Base-by-base conservation (phyloP, 352 stramenopile species). In the Globisporangium nagaii region DNA sequence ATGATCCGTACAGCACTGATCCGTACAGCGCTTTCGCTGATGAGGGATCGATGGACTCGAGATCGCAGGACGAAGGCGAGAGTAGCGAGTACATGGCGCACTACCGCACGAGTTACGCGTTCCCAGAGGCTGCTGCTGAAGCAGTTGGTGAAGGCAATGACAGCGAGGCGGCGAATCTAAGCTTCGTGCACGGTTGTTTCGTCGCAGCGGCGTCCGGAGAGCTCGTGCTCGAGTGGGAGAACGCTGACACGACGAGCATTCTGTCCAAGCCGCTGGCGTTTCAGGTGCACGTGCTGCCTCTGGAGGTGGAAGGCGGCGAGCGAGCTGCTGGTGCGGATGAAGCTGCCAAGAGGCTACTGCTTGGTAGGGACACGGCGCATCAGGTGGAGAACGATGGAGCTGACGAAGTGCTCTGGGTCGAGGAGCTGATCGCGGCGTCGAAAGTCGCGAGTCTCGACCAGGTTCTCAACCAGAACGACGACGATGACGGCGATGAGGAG, bases 211-310 rank as follows among this genome's bases (percentile, higher is more conserved):
- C 49, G 22, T 49, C 20, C 37, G 72, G 70, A 0, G 32, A 56
- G 0, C 32, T 79, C 32, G 67, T 60, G 25, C 35, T 86, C 31
- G 39, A 70, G 52, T 86, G 75, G 75, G 58, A 70, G 34, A 82
- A 83, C 39, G 37, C 54, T 7, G 68, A 79, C 53, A 70, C 57
- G 39, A 63, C 46, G 12, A 78, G 68, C 53, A 70, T 86, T 5
- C 28, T 76, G 36, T 79, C 72, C 19, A 83, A 78, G 59, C 27
- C 53, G 32, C 44, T 86, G 30, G 36, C 25, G 17, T 75, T 81
- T 31, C 63, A 75, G 30, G 62, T 67, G 3, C 51, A 51, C 1
- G 40, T 70, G 27, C 15, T 72, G 20, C 31, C 65, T 22, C 15
- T 71, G 8, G 27, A 17, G 35, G n/a, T 27, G 10, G 37, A 20